Evolutionary conservation across 208 protist genomes (phyloP).

Genomic region (Tritrichomonas musculus): DNA sequence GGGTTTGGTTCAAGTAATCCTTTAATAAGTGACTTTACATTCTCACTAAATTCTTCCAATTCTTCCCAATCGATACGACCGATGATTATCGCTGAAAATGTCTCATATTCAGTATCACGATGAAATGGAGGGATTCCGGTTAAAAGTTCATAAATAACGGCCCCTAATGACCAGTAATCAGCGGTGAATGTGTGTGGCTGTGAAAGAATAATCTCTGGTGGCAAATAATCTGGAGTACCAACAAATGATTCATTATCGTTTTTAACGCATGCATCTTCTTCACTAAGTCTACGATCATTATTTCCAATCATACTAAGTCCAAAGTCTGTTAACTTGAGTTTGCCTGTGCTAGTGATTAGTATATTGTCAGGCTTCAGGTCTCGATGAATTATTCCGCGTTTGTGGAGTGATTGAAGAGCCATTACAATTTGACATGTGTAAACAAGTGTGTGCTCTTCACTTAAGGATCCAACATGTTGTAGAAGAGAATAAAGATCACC

Average conservation of each 20-base stretch:
- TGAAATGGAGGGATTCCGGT: neutral
- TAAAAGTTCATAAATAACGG: neutral
- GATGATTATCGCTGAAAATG: neutral
- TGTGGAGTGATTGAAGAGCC: slow-evolving; percentile 57
- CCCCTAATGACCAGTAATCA: slow-evolving; percentile 14
- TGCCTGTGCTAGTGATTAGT: slow-evolving; percentile 54
- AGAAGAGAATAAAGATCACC: no score
- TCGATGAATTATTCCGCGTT: slow-evolving; percentile 57
- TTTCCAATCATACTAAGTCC: neutral
- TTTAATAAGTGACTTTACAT: slow-evolving; percentile 48
- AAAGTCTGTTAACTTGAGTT: slow-evolving; percentile 48
- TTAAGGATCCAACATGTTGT: slow-evolving; percentile 52
- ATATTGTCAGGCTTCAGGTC: slow-evolving; percentile 66
- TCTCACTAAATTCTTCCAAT: neutral
- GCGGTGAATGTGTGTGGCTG: neutral
- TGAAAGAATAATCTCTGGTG: slow-evolving; percentile 16
- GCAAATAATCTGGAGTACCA: slow-evolving; percentile 11
- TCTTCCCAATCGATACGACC: neutral
- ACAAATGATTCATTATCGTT: neutral
- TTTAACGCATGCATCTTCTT: no score
- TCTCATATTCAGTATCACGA: neutral
- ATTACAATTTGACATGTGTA: slow-evolving; percentile 62
- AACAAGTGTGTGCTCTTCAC: slow-evolving; percentile 50
- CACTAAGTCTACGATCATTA: neutral
- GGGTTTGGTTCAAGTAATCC: slow-evolving; percentile 42